These are phyloP conservation scores for Talaromyces atroroseus DNA, from an alignment of 2,329 filamentous ascomycete genomes.

Conservation along the genomic window DNA sequence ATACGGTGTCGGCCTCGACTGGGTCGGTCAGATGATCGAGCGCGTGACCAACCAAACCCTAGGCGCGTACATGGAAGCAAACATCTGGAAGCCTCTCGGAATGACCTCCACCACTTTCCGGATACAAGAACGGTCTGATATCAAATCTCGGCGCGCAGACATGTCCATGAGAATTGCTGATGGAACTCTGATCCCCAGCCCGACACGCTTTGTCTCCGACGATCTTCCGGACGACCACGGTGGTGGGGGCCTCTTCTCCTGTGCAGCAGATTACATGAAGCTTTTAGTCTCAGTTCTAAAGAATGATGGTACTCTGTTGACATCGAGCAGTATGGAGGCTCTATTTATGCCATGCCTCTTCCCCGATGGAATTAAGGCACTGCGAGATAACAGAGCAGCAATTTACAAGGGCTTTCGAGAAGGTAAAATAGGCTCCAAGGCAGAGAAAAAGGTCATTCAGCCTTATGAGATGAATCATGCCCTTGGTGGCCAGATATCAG, in stretches of 20 bases:
- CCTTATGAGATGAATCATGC: conserved; percentile 6
- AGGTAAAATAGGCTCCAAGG: conserved; percentile 6
- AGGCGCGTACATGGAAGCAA: conserved; percentile 3
- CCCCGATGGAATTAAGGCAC: background rate
- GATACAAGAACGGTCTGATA: conserved; percentile 1
- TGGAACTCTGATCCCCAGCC: background rate
- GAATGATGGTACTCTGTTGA: background rate
- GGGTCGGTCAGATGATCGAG: conserved; percentile 2
- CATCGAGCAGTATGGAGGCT: background rate
- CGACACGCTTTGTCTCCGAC: conserved; percentile 3
- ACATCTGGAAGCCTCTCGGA: conserved; percentile 6
- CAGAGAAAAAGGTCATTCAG: background rate
- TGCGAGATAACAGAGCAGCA: background rate
- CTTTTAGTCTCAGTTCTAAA: background rate
- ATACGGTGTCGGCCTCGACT: conserved; percentile 7
- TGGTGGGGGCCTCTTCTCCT: conserved; percentile 4
- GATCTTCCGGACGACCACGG: background rate
- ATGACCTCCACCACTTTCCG: background rate
- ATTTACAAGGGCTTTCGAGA: conserved; percentile 1
- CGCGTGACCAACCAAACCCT: conserved; percentile 4
- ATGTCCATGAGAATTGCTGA: background rate
- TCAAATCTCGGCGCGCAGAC: conserved; percentile 1
- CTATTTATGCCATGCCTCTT: conserved; percentile 2
- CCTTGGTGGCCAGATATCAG: conserved; percentile 7
- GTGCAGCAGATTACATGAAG: background rate